phyloP scores from a whole-genome alignment of 805 yeast species.

The Pichia thaimueangensis region DNA sequence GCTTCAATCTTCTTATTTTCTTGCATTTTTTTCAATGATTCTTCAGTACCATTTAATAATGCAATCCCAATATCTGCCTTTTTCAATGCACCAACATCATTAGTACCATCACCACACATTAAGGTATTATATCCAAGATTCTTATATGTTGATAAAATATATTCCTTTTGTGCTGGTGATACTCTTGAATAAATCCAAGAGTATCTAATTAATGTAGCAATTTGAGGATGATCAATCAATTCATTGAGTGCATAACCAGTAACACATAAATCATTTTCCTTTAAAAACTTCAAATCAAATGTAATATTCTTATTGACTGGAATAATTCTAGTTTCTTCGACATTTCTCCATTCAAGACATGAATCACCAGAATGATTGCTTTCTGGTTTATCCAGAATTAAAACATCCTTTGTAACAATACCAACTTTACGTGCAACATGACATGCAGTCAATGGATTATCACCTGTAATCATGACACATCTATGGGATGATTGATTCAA shows the following conservation, averaged over 20 bases:
- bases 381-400: conserved; percentile 83
- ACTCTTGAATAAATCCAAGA: conserved; percentile 98
- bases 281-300: conserved; percentile 51
- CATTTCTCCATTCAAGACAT: conserved; percentile 77
- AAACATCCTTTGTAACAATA: conserved; percentile 75
- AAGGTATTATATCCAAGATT: conserved; percentile 85
- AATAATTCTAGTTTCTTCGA: conserved; percentile 64
- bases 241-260: conserved; percentile 84
- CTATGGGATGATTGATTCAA: conserved; percentile 93
- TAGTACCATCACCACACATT: conserved; percentile 99
- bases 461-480: conserved; percentile 97
- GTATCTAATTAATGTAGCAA: conserved; percentile 69
- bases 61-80: conserved; percentile 99
- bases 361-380: conserved; percentile 43
- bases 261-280: conserved; percentile 75
- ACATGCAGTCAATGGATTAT: conserved; percentile 95
- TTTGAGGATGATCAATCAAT: conserved; percentile 60
- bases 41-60: conserved; percentile 94
- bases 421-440: conserved; percentile 94
- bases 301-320: conserved; percentile 58
- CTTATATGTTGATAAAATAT: conserved; percentile 74
- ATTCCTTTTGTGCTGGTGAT: conserved; percentile 93
- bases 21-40: conserved; percentile 80
- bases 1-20: conserved; percentile 70
- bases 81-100: conserved; percentile 97